These are phyloP conservation scores for Xenosphaeropsis pyriputrescens DNA, from an alignment of 2,329 filamentous ascomycete genomes.

Conservation along the genomic window DNA sequence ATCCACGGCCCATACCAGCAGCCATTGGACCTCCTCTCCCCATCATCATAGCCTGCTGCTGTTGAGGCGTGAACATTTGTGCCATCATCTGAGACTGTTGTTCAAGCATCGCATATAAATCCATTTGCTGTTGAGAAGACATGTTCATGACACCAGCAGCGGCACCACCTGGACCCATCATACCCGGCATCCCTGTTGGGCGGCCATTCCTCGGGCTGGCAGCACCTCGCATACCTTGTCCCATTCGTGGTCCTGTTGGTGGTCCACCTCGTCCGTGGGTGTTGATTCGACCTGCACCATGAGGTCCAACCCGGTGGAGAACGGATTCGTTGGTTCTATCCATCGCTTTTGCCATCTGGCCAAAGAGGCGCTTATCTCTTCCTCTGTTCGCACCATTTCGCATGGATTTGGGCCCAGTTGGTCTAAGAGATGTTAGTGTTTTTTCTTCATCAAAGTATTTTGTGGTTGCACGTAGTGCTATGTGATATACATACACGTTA, in stretches of 20 bases:
- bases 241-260: conserved; percentile 54
- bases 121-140: conserved; percentile 56
- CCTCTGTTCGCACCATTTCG: conserved; percentile 43
- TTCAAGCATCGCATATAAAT: conserved; percentile 64
- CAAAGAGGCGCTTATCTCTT: conserved; percentile 70
- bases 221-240: conserved; percentile 19
- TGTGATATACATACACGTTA: conserved; percentile 37
- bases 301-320: conserved; percentile 65
- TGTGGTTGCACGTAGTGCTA: conserved; percentile 3
- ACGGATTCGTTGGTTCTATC: conserved; percentile 62
- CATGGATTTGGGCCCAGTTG: conserved; percentile 92
- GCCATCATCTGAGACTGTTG: conserved; percentile 81
- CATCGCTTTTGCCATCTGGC: conserved; percentile 72
- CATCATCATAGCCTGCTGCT: conserved; percentile 37
- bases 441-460: conserved; percentile 2
- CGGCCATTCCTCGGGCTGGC: conserved; percentile 28
- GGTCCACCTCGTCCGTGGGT: conserved; percentile 51
- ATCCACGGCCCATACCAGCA: conserved; percentile 33
- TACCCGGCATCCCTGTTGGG: conserved; percentile 27
- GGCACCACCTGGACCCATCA: conserved; percentile 23
- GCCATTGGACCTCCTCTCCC: conserved; percentile 29
- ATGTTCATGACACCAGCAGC: conserved; percentile 33
- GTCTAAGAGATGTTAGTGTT: conserved; percentile 43
- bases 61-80: conserved; percentile 39
- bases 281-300: conserved; percentile 68